Evolutionary conservation across 1,284 basidiomycete genomes (phyloP), one percentile per base, ranked within the genome.

Genomic region (Phellopilus nigrolimitatus): DNA sequence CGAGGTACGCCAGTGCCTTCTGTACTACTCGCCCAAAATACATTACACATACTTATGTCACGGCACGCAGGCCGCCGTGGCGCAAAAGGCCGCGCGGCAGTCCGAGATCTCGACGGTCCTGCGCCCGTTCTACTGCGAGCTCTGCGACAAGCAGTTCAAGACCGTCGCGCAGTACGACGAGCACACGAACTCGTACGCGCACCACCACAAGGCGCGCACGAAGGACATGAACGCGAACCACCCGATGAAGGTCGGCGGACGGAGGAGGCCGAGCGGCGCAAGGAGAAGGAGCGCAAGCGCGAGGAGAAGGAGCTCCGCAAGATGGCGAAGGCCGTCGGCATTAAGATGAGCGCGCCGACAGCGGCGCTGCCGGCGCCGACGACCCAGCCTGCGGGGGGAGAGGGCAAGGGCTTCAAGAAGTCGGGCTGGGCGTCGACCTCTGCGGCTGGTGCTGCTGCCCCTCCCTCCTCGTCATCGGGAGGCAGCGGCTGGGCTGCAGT

Each of bases 81-180:
- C 85, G 9, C 82, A 79, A 51, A 78, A 77, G 57, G 76, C 72
- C 10, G 83, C 82, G 4, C 68, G 89, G 24, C 74, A 81, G 57
- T 73, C 71, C 28, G 83, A 90, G 63, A 79, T 91, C 34, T 76
- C 75, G 1, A 73, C 72, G 45, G 81, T 80, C 3, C 73, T 91
- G 44, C 75, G 75, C 28, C 73, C 86, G 5, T 91, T 91, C 68
- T 89, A 88, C 63, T 91, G 88, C 63, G 68, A 73, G 24, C 73
- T 89, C 15, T 91, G 88, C 68, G 87, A 89, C 57, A 90, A 90
- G 63, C 88, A 90, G 64, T 91, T 89, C 67, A 75, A 82, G 62
- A 90, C 76, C 45, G 85, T 89, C 25, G 80, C 84, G 0, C 88
- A 89, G 60, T 91, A 87, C 59, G 88, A 91, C 58, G 88, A 91